phyloP scores from a whole-genome alignment of 2,329 filamentous ascomycete species.

The Aspergillus viridinutans region DNA sequence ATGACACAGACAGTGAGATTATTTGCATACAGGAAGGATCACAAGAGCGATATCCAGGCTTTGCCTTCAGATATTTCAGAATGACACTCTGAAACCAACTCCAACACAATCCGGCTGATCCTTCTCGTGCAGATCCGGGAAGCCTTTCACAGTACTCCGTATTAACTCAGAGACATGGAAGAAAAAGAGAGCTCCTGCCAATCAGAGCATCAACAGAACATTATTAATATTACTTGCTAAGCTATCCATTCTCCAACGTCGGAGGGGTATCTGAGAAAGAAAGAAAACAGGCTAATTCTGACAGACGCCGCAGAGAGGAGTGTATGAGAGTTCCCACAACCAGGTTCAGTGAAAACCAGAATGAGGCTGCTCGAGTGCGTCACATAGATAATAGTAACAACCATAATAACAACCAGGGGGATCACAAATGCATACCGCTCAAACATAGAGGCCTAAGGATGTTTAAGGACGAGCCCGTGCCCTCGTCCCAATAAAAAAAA shows the following conservation, averaged over 20 bases:
- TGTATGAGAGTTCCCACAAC: too few species aligned
- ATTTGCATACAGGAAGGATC: background rate
- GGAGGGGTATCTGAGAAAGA: background rate
- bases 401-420: background rate
- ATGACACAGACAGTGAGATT: background rate
- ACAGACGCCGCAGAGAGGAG: background rate
- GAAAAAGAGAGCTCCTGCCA: background rate
- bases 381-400: background rate
- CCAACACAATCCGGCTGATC: background rate
- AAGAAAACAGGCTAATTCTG: background rate
- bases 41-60: background rate
- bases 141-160: background rate
- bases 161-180: background rate
- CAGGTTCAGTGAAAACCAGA: too few species aligned
- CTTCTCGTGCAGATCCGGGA: background rate
- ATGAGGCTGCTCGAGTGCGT: background rate
- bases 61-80: background rate
- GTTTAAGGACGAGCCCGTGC: background rate
- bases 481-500: too few species aligned
- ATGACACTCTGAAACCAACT: background rate
- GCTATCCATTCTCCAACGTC: background rate
- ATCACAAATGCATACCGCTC: background rate
- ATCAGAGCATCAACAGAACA: background rate
- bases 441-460: background rate
- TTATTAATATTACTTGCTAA: background rate